phyloP scores from a whole-genome alignment of 495 filamentous ascomycete genomes.

The Podospora bellae-mahoneyi region DNA sequence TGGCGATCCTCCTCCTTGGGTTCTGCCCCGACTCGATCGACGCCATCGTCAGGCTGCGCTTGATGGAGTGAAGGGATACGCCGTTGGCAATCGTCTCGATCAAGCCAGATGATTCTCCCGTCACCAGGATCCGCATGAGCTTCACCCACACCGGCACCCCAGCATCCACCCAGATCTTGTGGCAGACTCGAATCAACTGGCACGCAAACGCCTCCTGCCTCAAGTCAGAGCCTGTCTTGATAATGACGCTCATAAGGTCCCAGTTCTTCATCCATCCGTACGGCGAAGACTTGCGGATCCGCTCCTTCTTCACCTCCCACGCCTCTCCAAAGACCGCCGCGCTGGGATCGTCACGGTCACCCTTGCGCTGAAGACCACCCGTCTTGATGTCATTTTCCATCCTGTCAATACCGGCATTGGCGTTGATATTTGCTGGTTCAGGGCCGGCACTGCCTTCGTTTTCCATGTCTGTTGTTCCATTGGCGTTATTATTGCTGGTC shows the following conservation, averaged over 20 bases:
- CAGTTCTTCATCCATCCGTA: conserved; percentile 78
- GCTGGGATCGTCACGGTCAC: conserved; percentile 75
- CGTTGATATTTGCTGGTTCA: conserved; percentile 49
- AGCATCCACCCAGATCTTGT: conserved; percentile 72
- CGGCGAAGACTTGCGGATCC: conserved; percentile 68
- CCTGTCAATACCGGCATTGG: conserved; percentile 64
- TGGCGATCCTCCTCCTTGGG: conserved; percentile 63
- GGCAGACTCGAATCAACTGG: conserved; percentile 70
- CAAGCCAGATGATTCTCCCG: conserved; percentile 70
- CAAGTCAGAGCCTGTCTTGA: conserved; percentile 74
- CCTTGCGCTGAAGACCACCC: conserved; percentile 68
- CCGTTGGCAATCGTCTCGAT: conserved; percentile 81
- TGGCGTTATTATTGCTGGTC: conserved; percentile 32
- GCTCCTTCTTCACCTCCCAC: conserved; percentile 71
- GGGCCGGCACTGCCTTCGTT: conserved; percentile 36
- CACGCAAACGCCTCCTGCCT: conserved; percentile 76
- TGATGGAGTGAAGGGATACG: conserved; percentile 70
- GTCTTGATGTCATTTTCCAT: conserved; percentile 83
- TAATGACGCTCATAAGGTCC: conserved; percentile 75
- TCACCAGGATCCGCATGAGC: conserved; percentile 74
- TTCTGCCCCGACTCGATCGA: conserved; percentile 63
- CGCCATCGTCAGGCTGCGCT: conserved; percentile 67
- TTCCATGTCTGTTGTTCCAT: conserved; percentile 33
- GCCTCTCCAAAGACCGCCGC: conserved; percentile 77
- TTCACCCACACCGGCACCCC: conserved; percentile 73